Evolutionary conservation across 2,329 filamentous ascomycete species (phyloP).

Genomic region (Talaromyces sp.): DNA sequence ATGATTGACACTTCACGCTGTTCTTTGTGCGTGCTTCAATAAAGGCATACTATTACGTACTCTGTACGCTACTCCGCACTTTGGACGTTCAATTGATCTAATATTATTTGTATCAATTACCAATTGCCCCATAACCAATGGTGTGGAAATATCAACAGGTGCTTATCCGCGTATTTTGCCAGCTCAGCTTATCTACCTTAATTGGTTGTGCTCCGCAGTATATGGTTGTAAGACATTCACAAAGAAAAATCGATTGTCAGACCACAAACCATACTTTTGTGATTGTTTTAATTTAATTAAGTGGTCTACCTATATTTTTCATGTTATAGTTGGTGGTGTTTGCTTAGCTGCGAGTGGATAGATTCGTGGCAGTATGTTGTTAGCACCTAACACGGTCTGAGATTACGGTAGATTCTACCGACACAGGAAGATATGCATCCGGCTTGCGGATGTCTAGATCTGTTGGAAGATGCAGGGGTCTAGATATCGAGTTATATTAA

Average conservation of each 20-base stretch:
- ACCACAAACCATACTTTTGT: background rate
- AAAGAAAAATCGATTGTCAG: background rate
- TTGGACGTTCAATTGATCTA: background rate
- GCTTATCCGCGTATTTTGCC: background rate
- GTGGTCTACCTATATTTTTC: background rate
- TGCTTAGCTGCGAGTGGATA: background rate
- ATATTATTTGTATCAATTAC: too few relatives aligned
- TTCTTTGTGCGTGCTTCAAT: too few relatives aligned
- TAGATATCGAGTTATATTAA: too few relatives aligned
- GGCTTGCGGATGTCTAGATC: background rate
- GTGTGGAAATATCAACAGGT: too few relatives aligned
- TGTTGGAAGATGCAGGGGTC: too few relatives aligned
- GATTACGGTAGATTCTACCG: background rate
- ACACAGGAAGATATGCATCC: background rate
- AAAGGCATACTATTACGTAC: background rate
- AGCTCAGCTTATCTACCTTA: too few relatives aligned
- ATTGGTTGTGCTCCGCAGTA: too few relatives aligned
- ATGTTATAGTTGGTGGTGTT: background rate
- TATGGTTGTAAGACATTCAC: background rate
- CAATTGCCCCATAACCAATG: too few relatives aligned
- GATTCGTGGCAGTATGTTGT: background rate
- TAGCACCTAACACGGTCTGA: background rate
- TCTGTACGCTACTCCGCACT: background rate
- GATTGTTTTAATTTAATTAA: background rate
- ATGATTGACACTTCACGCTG: too few relatives aligned